phyloP scores from a whole-genome alignment of 176 grass and related monocot genomes.

The Olyra latifolia region DNA sequence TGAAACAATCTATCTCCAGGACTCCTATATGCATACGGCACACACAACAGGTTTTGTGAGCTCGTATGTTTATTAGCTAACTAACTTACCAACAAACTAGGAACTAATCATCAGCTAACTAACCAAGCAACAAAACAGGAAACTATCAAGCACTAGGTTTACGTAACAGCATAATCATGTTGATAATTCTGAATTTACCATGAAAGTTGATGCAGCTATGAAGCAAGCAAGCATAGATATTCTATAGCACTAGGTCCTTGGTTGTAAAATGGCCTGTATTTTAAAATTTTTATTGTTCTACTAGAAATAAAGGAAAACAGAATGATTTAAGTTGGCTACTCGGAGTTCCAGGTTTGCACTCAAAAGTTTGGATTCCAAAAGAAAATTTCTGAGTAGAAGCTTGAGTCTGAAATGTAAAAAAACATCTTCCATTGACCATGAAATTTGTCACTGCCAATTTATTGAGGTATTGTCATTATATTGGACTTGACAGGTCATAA shows the following conservation, averaged over 20 bases:
- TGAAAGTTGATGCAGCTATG: slow-evolving; percentile 1
- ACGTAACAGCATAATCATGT: too few relatives aligned
- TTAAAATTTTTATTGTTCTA: not conserved
- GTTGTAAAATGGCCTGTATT: slow-evolving; percentile 14
- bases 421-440: not conserved
- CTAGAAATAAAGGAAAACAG: not conserved
- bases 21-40: too few relatives aligned
- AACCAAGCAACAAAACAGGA: too few relatives aligned
- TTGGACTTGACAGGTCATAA: slow-evolving; percentile 11
- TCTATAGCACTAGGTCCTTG: not conserved
- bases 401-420: not conserved
- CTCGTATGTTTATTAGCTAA: too few relatives aligned
- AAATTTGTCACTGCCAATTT: not conserved
- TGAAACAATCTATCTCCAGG: too few relatives aligned
- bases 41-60: too few relatives aligned
- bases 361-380: not conserved
- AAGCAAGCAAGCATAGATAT: slow-evolving; percentile 25
- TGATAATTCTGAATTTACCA: not conserved
- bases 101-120: too few relatives aligned
- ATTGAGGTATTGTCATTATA: not conserved
- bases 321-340: not conserved
- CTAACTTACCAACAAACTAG: too few relatives aligned
- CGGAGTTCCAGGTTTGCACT: not conserved
- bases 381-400: not conserved
- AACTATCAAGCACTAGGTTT: too few relatives aligned